Evolutionary conservation across 2,329 filamentous ascomycete species (phyloP), one percentile per base, ranked within the genome.

Genomic region (Talaromyces albobiverticillius): DNA sequence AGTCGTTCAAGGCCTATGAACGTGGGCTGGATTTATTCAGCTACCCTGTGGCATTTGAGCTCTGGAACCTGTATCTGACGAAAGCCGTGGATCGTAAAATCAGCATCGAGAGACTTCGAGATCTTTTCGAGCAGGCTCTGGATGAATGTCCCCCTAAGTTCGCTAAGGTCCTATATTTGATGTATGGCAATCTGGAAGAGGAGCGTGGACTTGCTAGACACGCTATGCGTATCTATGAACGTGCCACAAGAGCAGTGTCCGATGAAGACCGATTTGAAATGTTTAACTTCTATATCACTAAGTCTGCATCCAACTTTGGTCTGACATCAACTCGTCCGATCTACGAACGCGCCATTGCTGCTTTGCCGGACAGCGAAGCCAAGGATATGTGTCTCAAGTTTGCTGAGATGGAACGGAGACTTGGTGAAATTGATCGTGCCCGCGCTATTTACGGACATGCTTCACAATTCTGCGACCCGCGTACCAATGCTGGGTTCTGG

Each of bases 231-330:
- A 99, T 99, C 62, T 99, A 99, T 73, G 95, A 99, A 75, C 88
- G 94, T 55, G 94, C 94, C 7, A 99, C 94, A 4, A 85, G 94
- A 29, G 92, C 93, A 11, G 95, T 99, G 3, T 87, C 90, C 13
- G 94, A 99, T 65, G 93, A 96, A 66, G 93, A 99, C 71, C 83
- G 91, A 50, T 87, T 92, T 57, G 91, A 96, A 65, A 96, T 99
- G 92, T 99, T 96, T 78, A 94, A 96, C 71, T 96, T 97, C 69
- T 99, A 99, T 77, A 96, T 99, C 68, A 97, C 93, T 55, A 97
- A 99, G 71, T 96, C 92, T 0, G 94, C 94, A 1, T 95, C 91
- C 18, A 99, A 99, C 73, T 99, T 99, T 66, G 94, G 95, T 29
- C 82, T 99, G 49, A 92, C 94, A 0, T 97, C 94, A 0, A 96